Evolutionary conservation across 2,329 filamentous ascomycete genomes (phyloP).

Genomic region (Aureobasidium pullulans): DNA sequence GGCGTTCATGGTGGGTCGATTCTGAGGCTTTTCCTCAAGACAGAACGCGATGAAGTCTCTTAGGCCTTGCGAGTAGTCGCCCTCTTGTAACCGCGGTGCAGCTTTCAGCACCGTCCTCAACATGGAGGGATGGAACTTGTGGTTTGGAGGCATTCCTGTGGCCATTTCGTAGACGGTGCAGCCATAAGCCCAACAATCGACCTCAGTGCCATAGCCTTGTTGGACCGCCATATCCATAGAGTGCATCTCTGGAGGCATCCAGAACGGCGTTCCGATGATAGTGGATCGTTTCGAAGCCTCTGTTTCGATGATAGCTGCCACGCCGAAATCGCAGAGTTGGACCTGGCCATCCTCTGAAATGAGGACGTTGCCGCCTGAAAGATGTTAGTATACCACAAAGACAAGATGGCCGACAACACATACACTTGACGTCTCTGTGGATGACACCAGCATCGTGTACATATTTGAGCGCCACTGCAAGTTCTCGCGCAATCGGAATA

Average conservation of each 20-base stretch:
- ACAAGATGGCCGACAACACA: background rate
- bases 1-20: slow-evolving; percentile 61
- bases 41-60: slow-evolving; percentile 67
- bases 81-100: slow-evolving; percentile 62
- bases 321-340: slow-evolving; percentile 79
- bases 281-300: slow-evolving; percentile 71
- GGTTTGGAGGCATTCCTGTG: slow-evolving; percentile 67
- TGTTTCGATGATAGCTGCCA: slow-evolving; percentile 69
- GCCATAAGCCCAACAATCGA: slow-evolving; percentile 79
- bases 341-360: slow-evolving; percentile 70
- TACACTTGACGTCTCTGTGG: slow-evolving; percentile 57
- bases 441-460: slow-evolving; percentile 60
- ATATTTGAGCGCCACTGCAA: slow-evolving; percentile 54
- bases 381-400: background rate
- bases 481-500: slow-evolving; percentile 56
- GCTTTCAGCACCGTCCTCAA: slow-evolving; percentile 54
- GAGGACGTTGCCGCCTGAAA: slow-evolving; percentile 59
- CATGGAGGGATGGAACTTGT: slow-evolving; percentile 45
- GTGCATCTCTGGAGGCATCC: slow-evolving; percentile 73
- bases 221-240: slow-evolving; percentile 15
- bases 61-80: slow-evolving; percentile 61
- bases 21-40: slow-evolving; percentile 59
- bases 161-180: slow-evolving; percentile 76
- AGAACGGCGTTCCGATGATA: slow-evolving; percentile 74
- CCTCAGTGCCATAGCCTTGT: slow-evolving; percentile 40